phyloP scores from a whole-genome alignment of 345 rosid species.

The Draba incana region DNA sequence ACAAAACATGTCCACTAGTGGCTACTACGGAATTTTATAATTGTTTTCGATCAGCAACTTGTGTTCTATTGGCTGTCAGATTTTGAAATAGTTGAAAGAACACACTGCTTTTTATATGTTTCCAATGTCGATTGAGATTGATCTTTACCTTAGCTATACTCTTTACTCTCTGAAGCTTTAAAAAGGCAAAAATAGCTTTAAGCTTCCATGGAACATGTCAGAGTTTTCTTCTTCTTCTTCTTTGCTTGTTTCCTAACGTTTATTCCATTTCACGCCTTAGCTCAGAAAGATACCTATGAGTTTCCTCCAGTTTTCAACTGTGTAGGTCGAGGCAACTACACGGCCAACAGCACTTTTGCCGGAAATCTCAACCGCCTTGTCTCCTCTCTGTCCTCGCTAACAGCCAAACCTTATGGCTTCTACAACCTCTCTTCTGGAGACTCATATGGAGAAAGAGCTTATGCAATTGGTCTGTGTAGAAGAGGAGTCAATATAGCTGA shows the following conservation, averaged over 20 bases:
- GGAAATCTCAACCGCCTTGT: constrained; percentile 32
- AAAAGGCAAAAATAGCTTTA: constrained; percentile 7
- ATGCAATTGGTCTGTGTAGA: constrained; percentile 47
- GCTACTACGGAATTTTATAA: neutral
- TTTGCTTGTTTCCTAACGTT: constrained; percentile 15
- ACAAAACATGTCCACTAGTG: constrained; percentile 17
- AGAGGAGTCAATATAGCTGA: constrained; percentile 44
- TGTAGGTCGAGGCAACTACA: constrained; percentile 27
- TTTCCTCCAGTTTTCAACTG: constrained; percentile 12
- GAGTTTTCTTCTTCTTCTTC: too few relatives aligned
- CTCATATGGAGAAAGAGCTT: constrained; percentile 35
- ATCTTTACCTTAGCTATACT: too few relatives aligned
- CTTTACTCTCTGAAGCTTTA: too few relatives aligned
- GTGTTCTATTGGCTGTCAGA: constrained; percentile 18
- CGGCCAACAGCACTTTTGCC: constrained; percentile 33
- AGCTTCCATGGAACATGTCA: too few relatives aligned
- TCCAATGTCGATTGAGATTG: neutral
- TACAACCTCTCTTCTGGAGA: constrained; percentile 38
- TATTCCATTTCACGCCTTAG: constrained; percentile 24
- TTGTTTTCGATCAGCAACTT: constrained; percentile 11
- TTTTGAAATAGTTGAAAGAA: constrained; percentile 14
- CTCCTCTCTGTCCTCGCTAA: constrained; percentile 30
- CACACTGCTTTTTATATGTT: neutral
- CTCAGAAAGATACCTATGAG: constrained; percentile 30
- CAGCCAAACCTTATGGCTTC: constrained; percentile 37